Percentiles rank a stretch among this genome's conserved stretches.
Evolutionary conservation across 768 basidiomycete genomes (phyloP).

Genomic region (Boletus sp.): DNA sequence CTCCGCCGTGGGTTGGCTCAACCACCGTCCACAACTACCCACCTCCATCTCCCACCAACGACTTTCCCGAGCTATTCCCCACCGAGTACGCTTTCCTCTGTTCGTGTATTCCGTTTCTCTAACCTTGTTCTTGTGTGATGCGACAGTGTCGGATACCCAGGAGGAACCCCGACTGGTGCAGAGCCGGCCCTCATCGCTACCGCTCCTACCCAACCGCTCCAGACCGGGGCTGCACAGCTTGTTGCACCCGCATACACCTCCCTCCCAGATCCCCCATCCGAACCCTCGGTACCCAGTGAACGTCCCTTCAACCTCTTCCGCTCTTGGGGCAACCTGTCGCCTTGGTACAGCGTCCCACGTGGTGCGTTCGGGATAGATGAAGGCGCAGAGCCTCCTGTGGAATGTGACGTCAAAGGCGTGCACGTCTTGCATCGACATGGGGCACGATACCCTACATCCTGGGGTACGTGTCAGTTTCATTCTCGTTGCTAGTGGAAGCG

Average conservation of each 20-base stretch:
- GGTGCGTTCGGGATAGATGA: conserved; percentile 73
- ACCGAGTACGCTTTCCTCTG: conserved; percentile 36
- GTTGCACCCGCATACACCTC: conserved; percentile 43
- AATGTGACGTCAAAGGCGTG: conserved; percentile 68
- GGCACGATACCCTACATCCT: conserved; percentile 69
- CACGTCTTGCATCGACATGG: conserved; percentile 84
- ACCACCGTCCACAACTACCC: conserved; percentile 70
- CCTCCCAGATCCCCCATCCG: conserved; percentile 21
- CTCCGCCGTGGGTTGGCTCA: conserved; percentile 70
- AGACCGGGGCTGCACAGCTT: conserved; percentile 66
- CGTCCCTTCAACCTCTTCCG: conserved; percentile 63
- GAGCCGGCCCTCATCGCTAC: conserved; percentile 72
- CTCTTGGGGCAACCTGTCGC: conserved; percentile 82
- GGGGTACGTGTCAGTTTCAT: conserved; percentile 42
- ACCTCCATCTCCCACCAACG: conserved; percentile 71
- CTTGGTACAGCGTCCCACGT: conserved; percentile 76
- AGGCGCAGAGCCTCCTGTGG: conserved; percentile 64
- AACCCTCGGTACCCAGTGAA: conserved; percentile 12
- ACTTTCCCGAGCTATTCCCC: conserved; percentile 70
- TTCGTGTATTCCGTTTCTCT: neutral
- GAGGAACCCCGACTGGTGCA: conserved; percentile 76
- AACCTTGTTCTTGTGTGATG: neutral
- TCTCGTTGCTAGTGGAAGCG: neutral
- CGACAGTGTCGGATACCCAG: conserved; percentile 64
- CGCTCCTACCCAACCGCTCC: conserved; percentile 75